Conservation (phyloP, 2,329 filamentous ascomycete genomes). For the Aspergillus ruber region DNA sequence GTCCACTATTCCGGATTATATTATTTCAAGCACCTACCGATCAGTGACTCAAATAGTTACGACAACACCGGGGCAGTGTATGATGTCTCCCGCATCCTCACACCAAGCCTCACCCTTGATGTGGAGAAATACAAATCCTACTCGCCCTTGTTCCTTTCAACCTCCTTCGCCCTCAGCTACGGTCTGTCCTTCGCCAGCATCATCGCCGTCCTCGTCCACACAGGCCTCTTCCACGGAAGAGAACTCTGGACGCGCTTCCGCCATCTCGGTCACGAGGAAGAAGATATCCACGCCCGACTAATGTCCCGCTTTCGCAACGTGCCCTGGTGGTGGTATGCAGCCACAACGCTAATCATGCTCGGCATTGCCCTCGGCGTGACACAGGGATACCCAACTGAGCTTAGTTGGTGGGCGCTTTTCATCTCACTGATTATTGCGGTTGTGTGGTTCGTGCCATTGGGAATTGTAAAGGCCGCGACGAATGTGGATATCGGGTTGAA, state of each 20-base stretch:
- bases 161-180: conserved; percentile 50
- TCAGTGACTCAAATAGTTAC: conserved; percentile 23
- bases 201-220: conserved; percentile 36
- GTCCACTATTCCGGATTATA: conserved; percentile 62
- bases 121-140: conserved; percentile 53
- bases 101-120: conserved; percentile 47
- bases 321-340: conserved; percentile 35
- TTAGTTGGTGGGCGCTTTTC: conserved; percentile 67
- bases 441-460: conserved; percentile 54
- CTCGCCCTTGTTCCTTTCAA: conserved; percentile 51
- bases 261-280: conserved; percentile 40
- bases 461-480: conserved; percentile 63
- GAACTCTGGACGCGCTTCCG: conserved; percentile 14
- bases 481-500: conserved; percentile 63
- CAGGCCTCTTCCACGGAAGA: conserved; percentile 14
- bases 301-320: conserved; percentile 29
- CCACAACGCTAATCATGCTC: conserved; percentile 38
- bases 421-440: conserved; percentile 60
- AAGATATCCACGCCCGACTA: conserved; percentile 33
- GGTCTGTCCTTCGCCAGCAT: conserved; percentile 59
- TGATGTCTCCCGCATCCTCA: conserved; percentile 54
- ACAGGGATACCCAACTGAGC: conserved; percentile 56
- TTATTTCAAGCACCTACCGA: conserved; percentile 45
- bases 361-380: conserved; percentile 43
- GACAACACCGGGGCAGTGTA: conserved; percentile 47